Base-by-base conservation (phyloP, 139 green algal species). In the Pleodorina starrii region DNA sequence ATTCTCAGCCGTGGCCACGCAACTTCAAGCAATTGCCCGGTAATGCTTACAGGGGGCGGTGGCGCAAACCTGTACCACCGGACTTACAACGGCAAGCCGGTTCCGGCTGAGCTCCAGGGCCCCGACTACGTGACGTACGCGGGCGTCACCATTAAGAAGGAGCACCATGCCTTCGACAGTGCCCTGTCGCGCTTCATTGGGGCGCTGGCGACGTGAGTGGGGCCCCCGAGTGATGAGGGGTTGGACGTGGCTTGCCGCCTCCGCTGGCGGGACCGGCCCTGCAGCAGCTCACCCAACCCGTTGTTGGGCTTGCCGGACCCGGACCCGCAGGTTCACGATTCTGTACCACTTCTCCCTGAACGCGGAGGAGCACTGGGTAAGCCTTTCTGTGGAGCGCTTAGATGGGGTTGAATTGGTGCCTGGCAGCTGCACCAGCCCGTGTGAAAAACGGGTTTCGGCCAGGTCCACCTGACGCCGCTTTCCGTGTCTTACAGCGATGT, bases 351-450 rank as follows among this genome's bases (percentile, higher is more conserved):
- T 91, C 77, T 57, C 38, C 35, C 35, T 92, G 6, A 93, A 93
- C 82, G 90, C 87, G 35, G 91, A 93, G 87, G 91, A 93, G 87
- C 91, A 93, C 84, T 93, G 91, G 91, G 91, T 93, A 54, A 89
- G 90, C 32, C 4, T 38, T 79, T 10, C 36, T 60, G 51, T 60
- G 14, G 17, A 60, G 17, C 51, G 51, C 51, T 60, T 60, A 60
- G 51, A 60, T 60, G 51, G 14, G n/a, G n/a, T n/a, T n/a, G n/a
- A n/a, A n/a, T n/a, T n/a, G n/a, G n/a, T n/a, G n/a, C n/a, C n/a
- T n/a, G n/a, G n/a, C n/a, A n/a, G n/a, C n/a, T n/a, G n/a, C n/a
- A n/a, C n/a, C n/a, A n/a, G n/a, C n/a, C n/a, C n/a, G n/a, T 25
- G 14, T 17, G 14, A 60, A 60, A 60, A 14, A 60, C 17, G 14